Evolutionary conservation across 768 basidiomycete species (phyloP).

Genomic region (Termitomyces sp.): DNA sequence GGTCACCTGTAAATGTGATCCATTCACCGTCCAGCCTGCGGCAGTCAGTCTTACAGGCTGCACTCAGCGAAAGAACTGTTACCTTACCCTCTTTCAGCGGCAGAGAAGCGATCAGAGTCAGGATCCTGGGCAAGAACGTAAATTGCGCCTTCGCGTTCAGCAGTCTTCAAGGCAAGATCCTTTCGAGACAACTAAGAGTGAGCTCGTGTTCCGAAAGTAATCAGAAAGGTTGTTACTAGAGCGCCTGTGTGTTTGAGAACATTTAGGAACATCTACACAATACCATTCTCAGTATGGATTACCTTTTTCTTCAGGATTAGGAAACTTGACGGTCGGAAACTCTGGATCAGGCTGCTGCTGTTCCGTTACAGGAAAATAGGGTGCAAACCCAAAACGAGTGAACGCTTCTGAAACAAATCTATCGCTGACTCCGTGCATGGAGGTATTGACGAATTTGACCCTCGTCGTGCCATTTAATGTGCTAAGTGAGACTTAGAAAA

Average conservation of each 20-base stretch:
- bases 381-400: slow-evolving; percentile 48
- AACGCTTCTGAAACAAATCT: slow-evolving; percentile 56
- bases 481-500: background rate
- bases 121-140: slow-evolving; percentile 89
- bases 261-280: background rate
- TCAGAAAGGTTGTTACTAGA: slow-evolving; percentile 27
- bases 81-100: slow-evolving; percentile 60
- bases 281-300: background rate
- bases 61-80: background rate
- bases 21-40: slow-evolving; percentile 51
- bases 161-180: slow-evolving; percentile 69
- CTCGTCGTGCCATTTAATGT: slow-evolving; percentile 30
- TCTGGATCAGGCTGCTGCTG: slow-evolving; percentile 78
- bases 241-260: slow-evolving; percentile 30
- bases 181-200: slow-evolving; percentile 19
- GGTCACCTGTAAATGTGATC: slow-evolving; percentile 78
- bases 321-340: slow-evolving; percentile 80
- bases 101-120: slow-evolving; percentile 79
- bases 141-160: slow-evolving; percentile 40
- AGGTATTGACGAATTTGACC: slow-evolving; percentile 76
- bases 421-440: slow-evolving; percentile 88
- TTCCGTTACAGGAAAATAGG: slow-evolving; percentile 54
- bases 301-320: slow-evolving; percentile 92
- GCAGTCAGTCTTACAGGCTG: background rate
- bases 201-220: background rate